Conservation (phyloP, 768 basidiomycete genomes). For the Hericium coralloides region DNA sequence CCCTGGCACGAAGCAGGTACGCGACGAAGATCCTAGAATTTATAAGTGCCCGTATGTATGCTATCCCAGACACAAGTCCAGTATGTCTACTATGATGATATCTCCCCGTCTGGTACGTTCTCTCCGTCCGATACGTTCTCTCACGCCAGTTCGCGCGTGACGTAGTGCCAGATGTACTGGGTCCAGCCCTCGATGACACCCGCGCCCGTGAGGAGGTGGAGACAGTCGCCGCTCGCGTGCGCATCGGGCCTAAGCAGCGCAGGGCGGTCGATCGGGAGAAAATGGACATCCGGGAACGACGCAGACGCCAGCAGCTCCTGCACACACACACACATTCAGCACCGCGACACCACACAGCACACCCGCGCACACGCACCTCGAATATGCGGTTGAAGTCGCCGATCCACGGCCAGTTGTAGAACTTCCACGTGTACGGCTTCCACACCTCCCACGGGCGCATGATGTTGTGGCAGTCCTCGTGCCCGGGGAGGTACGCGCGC, state of each 20-base stretch:
- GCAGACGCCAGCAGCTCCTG: constrained; percentile 34
- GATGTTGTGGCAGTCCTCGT: constrained; percentile 52
- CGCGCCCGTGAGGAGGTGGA: constrained; percentile 36
- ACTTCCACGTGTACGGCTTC: constrained; percentile 34
- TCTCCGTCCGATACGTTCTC: not conserved
- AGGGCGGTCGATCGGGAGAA: constrained; percentile 52
- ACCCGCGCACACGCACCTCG: constrained; percentile 30
- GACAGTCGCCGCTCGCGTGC: constrained; percentile 37
- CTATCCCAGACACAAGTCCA: not conserved
- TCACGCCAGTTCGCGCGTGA: constrained; percentile 28
- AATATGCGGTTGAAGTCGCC: constrained; percentile 48
- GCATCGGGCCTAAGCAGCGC: constrained; percentile 57
- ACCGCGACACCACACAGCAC: not conserved
- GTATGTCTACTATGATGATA: not conserved
- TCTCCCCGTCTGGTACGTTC: not conserved
- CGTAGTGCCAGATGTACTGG: constrained; percentile 41
- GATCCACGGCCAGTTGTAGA: constrained; percentile 64
- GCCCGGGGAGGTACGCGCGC: constrained; percentile 54
- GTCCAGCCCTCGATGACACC: constrained; percentile 46
- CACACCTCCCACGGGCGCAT: constrained; percentile 38
- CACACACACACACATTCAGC: constrained; percentile 2
- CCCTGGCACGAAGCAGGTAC: too few relatives aligned
- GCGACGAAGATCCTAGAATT: too few relatives aligned
- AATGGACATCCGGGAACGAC: constrained; percentile 47
- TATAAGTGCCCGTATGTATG: not conserved